Evolutionary conservation across 306 rosid species (phyloP), one percentile per base, ranked within the genome.

Genomic region (Rosa chinensis): DNA sequence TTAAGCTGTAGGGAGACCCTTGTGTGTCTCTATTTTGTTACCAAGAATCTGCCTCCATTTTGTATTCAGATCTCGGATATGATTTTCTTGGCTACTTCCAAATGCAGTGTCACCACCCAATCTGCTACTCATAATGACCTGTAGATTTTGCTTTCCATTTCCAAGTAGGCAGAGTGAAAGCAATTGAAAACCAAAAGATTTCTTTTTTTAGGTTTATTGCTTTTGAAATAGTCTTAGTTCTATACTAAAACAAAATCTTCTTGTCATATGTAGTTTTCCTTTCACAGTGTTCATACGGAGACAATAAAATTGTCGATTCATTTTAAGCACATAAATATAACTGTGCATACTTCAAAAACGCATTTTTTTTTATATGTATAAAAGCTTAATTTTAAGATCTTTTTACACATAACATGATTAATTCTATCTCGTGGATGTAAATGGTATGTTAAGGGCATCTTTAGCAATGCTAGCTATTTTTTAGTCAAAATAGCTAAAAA

Each of bases 71-170:
- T 67, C 72, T 64, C 43, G 11, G 45, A 64, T 64, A 35, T 59
- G 78, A 80, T 80, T 80, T 80, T 76, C 66, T 49, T 76, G 68
- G 45, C 73, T 9, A 39, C 58, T 63, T 45, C 23, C 39, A 25
- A 21, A 37, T 21, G 40, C 16, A 16, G 23, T 32, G 45, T 58
- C 64, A 75, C 62, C 40, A 35, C 55, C 80, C 66, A 35, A 72
- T 50, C 44, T 72, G 28, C 61, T 14, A 32, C 74, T 47, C 58
- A 47, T 25, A 32, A 32, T 66, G 45, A 61, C 18, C 66, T 61
- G 39, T 25, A 37, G 13, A 2, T 14, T 16, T 64, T 64, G 44
- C 43, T 64, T 66, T 66, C 70, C 43, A 37, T 66, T 66, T 66
- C 12, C 70, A 20, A 32, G 6, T 37, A 16, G n/a, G 21, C 70